Evolutionary conservation across 192 early-diverging fungal species (phyloP), one percentile per base, ranked within the genome.

Genomic region (Mortierella alpina): DNA sequence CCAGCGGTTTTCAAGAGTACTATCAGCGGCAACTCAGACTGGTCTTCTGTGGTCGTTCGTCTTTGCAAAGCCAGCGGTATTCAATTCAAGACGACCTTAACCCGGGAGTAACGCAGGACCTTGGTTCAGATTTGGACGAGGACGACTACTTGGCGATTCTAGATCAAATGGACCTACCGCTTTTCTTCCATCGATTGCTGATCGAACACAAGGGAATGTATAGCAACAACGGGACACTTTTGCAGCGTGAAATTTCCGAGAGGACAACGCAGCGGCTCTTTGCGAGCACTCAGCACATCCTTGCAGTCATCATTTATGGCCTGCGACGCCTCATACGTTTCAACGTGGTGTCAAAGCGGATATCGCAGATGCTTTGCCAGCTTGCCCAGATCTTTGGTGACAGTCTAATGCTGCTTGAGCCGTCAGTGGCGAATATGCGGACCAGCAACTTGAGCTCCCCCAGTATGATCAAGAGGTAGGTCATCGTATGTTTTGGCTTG

Each of bases 131-230:
- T 1, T 13, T 76, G 48, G 70, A 72, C 20, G 86, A 87, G 47
- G 84, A 87, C 18, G 86, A 87, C 63, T 82, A 73, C 22, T 57
- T 81, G 17, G 77, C 71, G 6, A 51, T 85, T 6, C 66, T 87
- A 41, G 86, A 87, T 66, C 86, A 87, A 59, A 53, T 87, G 47
- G 77, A 72, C 17, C 56, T 87, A 0, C 47, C 82, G 6, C 48
- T 76, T 2, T 76, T 74, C 39, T 82, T 83, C 42, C 77, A 71
- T 58, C 76, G 63, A 0, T 9, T 76, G 39, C 60, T 87, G 2
- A 31, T 63, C 7, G 77, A 80, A 44, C 77, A 80, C 53, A 68
- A 68, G 41, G 77, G 44, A 11, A 72, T 80, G 65, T 46, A 68
- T n/a, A 63, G 4, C 10, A 49, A 56, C 7, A 66, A 74, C 23